Conservation (phyloP, 2,329 filamentous ascomycete species). For the Stenocarpella maydis region DNA sequence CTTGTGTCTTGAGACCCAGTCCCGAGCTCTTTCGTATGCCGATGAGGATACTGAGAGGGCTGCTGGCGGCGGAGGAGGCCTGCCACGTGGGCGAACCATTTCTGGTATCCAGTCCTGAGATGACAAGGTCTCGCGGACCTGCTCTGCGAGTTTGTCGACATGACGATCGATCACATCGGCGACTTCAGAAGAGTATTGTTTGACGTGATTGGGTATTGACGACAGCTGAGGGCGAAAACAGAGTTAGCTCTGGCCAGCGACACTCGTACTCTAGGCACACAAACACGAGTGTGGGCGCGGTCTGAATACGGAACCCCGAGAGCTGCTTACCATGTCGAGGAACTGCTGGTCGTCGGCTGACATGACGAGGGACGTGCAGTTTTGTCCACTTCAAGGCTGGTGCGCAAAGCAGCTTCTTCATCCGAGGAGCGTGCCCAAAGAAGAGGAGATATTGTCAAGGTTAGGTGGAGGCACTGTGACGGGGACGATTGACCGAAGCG, state of each 20-base stretch:
- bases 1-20: conserved; percentile 78
- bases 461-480: neutral
- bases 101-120: conserved; percentile 77
- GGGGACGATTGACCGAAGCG: neutral
- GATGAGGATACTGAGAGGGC: conserved; percentile 45
- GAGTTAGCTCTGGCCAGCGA: neutral
- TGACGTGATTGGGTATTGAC: conserved; percentile 68
- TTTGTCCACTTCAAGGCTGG: neutral
- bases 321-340: conserved; percentile 36
- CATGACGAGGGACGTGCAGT: conserved; percentile 28
- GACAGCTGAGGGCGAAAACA: conserved; percentile 52
- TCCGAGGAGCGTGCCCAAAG: neutral
- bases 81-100: conserved; percentile 67
- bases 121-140: conserved; percentile 74
- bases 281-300: neutral
- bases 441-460: neutral
- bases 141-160: conserved; percentile 77
- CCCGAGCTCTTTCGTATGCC: conserved; percentile 64
- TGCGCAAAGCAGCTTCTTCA: neutral
- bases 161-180: conserved; percentile 83
- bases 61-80: conserved; percentile 51
- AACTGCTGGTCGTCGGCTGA: conserved; percentile 40
- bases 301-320: neutral
- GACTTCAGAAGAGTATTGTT: conserved; percentile 74
- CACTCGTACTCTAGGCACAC: neutral